phyloP scores from a whole-genome alignment of 2,329 filamentous ascomycete genomes.

The Diaporthe vaccinii region DNA sequence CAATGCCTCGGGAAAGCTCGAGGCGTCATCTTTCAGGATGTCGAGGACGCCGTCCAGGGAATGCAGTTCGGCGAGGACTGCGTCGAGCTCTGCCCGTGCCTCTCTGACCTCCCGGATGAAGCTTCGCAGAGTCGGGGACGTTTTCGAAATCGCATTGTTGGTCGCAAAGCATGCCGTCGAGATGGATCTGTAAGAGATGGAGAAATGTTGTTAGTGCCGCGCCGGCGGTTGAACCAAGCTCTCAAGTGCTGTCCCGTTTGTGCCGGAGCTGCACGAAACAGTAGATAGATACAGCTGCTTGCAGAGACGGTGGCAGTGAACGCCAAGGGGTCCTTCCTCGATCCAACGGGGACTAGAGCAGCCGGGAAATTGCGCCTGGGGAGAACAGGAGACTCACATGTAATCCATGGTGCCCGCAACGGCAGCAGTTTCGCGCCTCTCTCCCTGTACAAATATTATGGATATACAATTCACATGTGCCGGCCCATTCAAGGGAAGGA shows the following conservation, averaged over 20 bases:
- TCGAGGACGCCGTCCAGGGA: slow-evolving; percentile 56
- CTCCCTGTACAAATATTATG: slow-evolving; percentile 27
- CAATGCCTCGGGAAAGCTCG: slow-evolving; percentile 52
- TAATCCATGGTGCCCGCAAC: slow-evolving; percentile 28
- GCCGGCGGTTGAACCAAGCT: neutral
- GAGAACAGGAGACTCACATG: slow-evolving; percentile 17
- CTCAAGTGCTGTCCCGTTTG: neutral
- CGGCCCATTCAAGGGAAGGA: slow-evolving; percentile 22
- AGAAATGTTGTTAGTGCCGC: neutral
- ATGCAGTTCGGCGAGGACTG: slow-evolving; percentile 56
- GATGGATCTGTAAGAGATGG: slow-evolving; percentile 50
- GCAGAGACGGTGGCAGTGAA: neutral
- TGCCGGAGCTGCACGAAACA: neutral
- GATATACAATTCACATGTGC: slow-evolving; percentile 28
- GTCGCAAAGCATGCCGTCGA: slow-evolving; percentile 54
- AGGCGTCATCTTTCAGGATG: slow-evolving; percentile 56
- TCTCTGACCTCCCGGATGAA: slow-evolving; percentile 59
- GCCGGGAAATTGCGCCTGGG: slow-evolving; percentile 13
- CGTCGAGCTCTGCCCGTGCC: slow-evolving; percentile 55
- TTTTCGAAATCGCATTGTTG: slow-evolving; percentile 52
- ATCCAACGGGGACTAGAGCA: slow-evolving; percentile 12
- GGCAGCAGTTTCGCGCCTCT: slow-evolving; percentile 24
- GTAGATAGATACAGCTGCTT: neutral
- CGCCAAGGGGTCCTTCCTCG: slow-evolving; percentile 8
- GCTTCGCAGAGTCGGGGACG: slow-evolving; percentile 49